A percentile compares a stretch with the other conserved stretches of the same genome.
phyloP scores from a whole-genome alignment of 805 yeast genomes.

The Trichomonascus vanleenenianus region DNA sequence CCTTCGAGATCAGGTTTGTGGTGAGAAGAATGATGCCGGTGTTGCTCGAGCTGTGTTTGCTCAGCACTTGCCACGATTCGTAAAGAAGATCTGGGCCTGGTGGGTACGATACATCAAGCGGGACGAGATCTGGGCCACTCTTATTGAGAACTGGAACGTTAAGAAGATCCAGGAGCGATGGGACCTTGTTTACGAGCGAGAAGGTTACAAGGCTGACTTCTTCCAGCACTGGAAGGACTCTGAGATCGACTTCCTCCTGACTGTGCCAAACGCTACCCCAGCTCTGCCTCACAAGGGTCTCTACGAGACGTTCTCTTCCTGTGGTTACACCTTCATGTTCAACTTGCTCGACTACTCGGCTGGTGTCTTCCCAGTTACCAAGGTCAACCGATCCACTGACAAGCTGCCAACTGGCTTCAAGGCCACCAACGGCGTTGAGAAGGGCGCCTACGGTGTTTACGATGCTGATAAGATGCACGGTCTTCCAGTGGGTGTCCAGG shows the following conservation, averaged over 20 bases:
- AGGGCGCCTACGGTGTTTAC: conserved; percentile 38
- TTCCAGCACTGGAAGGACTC: conserved; percentile 29
- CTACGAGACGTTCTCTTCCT: conserved; percentile 30
- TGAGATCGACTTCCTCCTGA: conserved; percentile 32
- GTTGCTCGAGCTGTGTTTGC: conserved; percentile 28
- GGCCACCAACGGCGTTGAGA: conserved; percentile 35
- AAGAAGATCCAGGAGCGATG: conserved; percentile 31
- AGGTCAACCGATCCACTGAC: conserved; percentile 37
- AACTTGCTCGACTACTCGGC: conserved; percentile 51
- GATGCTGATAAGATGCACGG: conserved; percentile 48
- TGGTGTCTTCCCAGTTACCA: conserved; percentile 51
- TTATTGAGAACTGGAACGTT: conserved; percentile 30
- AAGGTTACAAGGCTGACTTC: conserved; percentile 29
- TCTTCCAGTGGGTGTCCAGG: conserved; percentile 58
- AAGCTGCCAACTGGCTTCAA: conserved; percentile 26
- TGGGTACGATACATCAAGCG: conserved; percentile 25
- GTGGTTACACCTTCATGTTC: conserved; percentile 48
- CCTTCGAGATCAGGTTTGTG: conserved; percentile 20
- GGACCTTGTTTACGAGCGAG: conserved; percentile 30
- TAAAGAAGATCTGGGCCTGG: conserved; percentile 32
- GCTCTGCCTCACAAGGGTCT: conserved; percentile 34
- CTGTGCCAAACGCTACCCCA: conserved; percentile 38
- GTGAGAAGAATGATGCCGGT: conserved; percentile 32
- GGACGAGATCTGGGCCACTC: conserved; percentile 32
- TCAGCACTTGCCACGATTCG: conserved; percentile 28